Percentiles rank a stretch among this genome's conserved stretches.
Evolutionary conservation across 768 basidiomycete species (phyloP).

Genomic region (Calocybe indica): DNA sequence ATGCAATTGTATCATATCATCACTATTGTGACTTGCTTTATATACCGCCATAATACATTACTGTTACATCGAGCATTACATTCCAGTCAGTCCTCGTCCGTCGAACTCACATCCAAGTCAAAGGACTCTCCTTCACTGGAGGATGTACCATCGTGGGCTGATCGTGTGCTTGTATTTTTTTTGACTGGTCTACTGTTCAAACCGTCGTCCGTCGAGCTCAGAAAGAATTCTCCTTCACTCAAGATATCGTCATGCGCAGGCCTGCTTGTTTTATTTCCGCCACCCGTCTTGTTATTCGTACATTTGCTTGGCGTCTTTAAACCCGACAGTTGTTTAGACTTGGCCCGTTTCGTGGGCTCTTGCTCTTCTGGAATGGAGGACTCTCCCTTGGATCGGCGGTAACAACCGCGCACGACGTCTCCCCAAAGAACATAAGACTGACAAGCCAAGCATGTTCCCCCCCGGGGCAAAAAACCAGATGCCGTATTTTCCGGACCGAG

Average conservation of each 20-base stretch:
- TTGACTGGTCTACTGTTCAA: not conserved
- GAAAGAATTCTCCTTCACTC: too few relatives aligned
- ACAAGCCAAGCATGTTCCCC: slow-evolving; percentile 53
- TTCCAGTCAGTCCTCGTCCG: slow-evolving; percentile 7
- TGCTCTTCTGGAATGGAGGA: slow-evolving; percentile 19
- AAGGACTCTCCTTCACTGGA: slow-evolving; percentile 23
- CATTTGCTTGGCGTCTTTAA: too few relatives aligned
- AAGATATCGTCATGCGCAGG: too few relatives aligned
- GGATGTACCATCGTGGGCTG: not conserved
- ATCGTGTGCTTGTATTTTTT: slow-evolving; percentile 1
- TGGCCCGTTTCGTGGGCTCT: slow-evolving; percentile 14
- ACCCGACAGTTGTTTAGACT: too few relatives aligned
- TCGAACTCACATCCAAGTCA: slow-evolving; percentile 18
- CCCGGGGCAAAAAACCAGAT: slow-evolving; percentile 48
- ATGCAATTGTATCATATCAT: not conserved
- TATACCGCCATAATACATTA: too few relatives aligned
- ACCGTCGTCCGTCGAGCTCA: too few relatives aligned
- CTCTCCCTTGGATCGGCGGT: slow-evolving; percentile 36
- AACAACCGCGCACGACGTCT: slow-evolving; percentile 58
- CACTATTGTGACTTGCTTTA: too few relatives aligned
- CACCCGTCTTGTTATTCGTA: too few relatives aligned
- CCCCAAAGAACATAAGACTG: slow-evolving; percentile 59
- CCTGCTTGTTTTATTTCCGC: too few relatives aligned
- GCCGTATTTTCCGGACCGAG: slow-evolving; percentile 19
- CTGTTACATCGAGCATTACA: too few relatives aligned